Percentiles rank a stretch among this genome's conserved stretches.
phyloP scores from a whole-genome alignment of 2,329 filamentous ascomycete genomes.

The Diaporthe citriasiana region DNA sequence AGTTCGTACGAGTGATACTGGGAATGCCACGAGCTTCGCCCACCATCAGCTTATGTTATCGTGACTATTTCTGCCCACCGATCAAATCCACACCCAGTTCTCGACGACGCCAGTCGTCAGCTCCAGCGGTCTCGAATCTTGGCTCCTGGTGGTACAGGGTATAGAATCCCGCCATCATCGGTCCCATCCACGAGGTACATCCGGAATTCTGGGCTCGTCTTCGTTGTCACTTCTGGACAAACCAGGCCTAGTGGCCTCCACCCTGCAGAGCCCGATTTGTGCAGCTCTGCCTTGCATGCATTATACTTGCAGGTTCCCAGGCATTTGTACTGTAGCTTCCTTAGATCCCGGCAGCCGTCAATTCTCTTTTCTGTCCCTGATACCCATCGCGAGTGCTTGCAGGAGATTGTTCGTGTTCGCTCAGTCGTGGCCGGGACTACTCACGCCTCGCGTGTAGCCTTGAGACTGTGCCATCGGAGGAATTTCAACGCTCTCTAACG shows the following conservation, averaged over 20 bases:
- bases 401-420: slow-evolving; percentile 13
- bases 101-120: slow-evolving; percentile 31
- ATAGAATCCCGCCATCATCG: slow-evolving; percentile 30
- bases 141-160: slow-evolving; percentile 11
- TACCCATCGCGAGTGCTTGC: neutral
- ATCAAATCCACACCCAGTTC: neutral
- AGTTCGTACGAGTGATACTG: neutral
- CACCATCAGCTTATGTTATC: slow-evolving; percentile 28
- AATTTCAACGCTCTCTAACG: neutral
- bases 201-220: slow-evolving; percentile 18
- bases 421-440: neutral
- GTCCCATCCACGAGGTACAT: slow-evolving; percentile 9
- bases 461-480: slow-evolving; percentile 13
- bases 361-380: slow-evolving; percentile 25
- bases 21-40: neutral
- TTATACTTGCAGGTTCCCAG: slow-evolving; percentile 34
- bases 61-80: slow-evolving; percentile 14
- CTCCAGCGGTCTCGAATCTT: slow-evolving; percentile 3
- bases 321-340: slow-evolving; percentile 12
- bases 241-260: slow-evolving; percentile 35
- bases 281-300: slow-evolving; percentile 26
- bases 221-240: slow-evolving; percentile 32
- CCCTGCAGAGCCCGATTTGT: slow-evolving; percentile 19
- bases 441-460: slow-evolving; percentile 8
- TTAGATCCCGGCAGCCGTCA: slow-evolving; percentile 17